Evolutionary conservation across 2,329 filamentous ascomycete species (phyloP), one percentile per base, ranked within the genome.

Genomic region (Graphilbum fragrans): DNA sequence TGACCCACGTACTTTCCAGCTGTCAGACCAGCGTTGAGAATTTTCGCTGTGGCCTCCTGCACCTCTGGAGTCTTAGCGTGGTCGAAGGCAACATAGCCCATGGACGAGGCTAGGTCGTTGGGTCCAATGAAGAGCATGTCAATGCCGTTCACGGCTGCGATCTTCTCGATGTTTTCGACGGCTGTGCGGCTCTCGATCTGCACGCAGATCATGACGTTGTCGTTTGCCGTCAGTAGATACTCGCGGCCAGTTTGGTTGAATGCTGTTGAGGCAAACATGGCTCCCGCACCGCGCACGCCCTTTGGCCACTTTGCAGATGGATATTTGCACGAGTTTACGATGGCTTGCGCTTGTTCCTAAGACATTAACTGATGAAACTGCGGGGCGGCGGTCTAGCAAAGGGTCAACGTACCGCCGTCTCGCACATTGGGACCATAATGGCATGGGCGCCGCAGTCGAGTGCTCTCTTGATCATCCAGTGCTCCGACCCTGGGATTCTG

Each of bases 391-490:
- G 12, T 7, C 7, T 27, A 12, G 23, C n/a, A n/a, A n/a, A n/a
- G 23, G 6, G 29, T 34, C 4, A 17, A 12, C 46, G 67, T 62
- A 12, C 69, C 59, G 9, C 59, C 60, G 12, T 60, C 69, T 64
- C 61, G 47, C 66, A 60, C 39, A 62, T 57, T 3, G 69, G 68
- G 0, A 71, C 65, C 44, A 71, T 63, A 43, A 71, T 58, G 9
- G 65, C 67, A 37, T 71, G 67, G 25, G 67, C 67, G 29, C 68
- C 67, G 38, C 63, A 60, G 43, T 71, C 68, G 27, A 70, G 55
- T 12, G 68, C 67, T 18, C 67, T 58, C 50, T 69, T 70, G 22
- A 69, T 59, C 54, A 69, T 66, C 55, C 62, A 65, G 27, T 59
- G 55, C 45, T 64, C 58, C 9, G 56, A 42, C 20, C 52, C 56